These are phyloP conservation scores for Trichocladium antarcticum DNA, from an alignment of 495 filamentous ascomycete species.

Conservation along the genomic window DNA sequence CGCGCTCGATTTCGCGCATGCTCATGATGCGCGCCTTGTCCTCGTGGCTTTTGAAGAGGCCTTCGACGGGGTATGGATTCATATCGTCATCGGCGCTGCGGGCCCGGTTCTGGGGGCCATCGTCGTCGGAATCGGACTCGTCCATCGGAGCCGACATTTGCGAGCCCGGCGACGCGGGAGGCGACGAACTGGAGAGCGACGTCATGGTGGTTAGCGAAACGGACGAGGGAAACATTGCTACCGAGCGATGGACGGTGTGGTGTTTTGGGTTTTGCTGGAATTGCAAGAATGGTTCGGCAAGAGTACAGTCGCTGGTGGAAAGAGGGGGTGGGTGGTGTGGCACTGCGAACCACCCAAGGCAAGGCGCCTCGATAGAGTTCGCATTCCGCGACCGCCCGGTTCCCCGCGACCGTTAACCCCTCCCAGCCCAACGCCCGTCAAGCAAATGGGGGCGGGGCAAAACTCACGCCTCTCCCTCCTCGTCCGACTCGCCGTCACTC, in stretches of 20 bases:
- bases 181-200: slow-evolving; percentile 41
- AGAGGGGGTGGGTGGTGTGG: neutral
- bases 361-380: neutral
- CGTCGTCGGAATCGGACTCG: slow-evolving; percentile 70
- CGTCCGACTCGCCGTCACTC: slow-evolving; percentile 56
- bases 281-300: neutral
- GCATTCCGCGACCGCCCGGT: neutral
- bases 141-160: slow-evolving; percentile 79
- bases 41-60: slow-evolving; percentile 63
- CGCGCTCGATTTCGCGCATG: slow-evolving; percentile 81
- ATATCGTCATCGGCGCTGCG: slow-evolving; percentile 48
- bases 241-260: neutral
- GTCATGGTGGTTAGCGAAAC: slow-evolving; percentile 9
- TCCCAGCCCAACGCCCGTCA: slow-evolving; percentile 18
- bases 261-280: no score
- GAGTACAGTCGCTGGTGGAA: neutral
- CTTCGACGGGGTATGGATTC: slow-evolving; percentile 76
- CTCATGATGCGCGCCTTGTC: slow-evolving; percentile 77
- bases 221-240: slow-evolving; percentile 2
- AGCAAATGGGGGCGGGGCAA: neutral
- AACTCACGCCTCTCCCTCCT: slow-evolving; percentile 80
- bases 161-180: slow-evolving; percentile 58
- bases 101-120: slow-evolving; percentile 41
- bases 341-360: neutral
- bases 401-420: neutral